Evolutionary conservation across 106 monocot genomes (phyloP).

Genomic region (Agapanthus africanus): DNA sequence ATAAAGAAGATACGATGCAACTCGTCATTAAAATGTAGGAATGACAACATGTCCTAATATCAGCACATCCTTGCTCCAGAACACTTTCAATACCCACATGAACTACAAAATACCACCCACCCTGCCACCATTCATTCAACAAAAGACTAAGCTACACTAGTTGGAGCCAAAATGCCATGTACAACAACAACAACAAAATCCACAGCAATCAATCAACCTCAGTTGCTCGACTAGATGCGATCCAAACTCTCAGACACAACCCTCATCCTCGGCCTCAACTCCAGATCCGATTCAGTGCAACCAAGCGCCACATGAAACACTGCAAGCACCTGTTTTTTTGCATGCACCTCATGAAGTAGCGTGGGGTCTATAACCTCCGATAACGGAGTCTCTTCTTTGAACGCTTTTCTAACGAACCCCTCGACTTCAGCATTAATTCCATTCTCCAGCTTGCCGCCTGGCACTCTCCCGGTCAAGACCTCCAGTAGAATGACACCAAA

Average conservation of each 20-base stretch:
- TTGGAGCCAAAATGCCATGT: background rate
- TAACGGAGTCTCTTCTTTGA: conserved; percentile 73
- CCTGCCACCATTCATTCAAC: too few species aligned
- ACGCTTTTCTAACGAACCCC: conserved; percentile 56
- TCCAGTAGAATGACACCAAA: conserved; percentile 69
- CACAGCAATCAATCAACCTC: background rate
- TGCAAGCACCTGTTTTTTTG: conserved; percentile 82
- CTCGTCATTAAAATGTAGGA: too few species aligned
- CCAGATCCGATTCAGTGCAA: conserved; percentile 74
- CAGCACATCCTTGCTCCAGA: too few species aligned
- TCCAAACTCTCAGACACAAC: conserved; percentile 66
- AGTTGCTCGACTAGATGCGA: conserved; percentile 26
- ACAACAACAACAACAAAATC: background rate
- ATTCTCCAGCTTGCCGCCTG: conserved; percentile 14
- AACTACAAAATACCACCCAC: too few species aligned
- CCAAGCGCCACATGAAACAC: conserved; percentile 83
- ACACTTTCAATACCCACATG: too few species aligned
- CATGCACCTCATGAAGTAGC: conserved; percentile 76
- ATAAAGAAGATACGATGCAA: too few species aligned
- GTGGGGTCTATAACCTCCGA: conserved; percentile 82
- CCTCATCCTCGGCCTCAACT: conserved; percentile 68
- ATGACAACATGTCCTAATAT: too few species aligned
- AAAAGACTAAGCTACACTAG: too few species aligned
- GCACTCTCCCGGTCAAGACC: conserved; percentile 53
- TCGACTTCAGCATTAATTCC: conserved; percentile 45